A percentile compares a stretch with the other conserved stretches of the same genome.
These are phyloP conservation scores for Acanthamoeba triangularis DNA, from an alignment of 208 protist genomes.

Conservation along the genomic window DNA sequence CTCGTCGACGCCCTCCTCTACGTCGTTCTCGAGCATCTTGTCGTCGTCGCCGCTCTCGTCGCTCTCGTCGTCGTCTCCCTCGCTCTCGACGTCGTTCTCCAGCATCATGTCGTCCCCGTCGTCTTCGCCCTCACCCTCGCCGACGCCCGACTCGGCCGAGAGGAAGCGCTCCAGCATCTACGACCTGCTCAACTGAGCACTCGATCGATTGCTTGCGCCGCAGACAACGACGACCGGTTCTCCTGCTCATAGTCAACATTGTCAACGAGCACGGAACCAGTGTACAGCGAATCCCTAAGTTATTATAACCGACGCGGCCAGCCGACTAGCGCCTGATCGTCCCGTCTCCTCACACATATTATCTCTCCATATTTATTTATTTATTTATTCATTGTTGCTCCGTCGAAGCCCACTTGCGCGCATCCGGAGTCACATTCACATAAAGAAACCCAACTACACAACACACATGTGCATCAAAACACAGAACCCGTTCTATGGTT, in stretches of 20 bases:
- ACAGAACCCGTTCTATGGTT: too few relatives aligned
- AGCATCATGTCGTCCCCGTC: background rate
- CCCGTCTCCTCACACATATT: too few relatives aligned
- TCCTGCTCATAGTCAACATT: background rate
- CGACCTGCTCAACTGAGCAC: constrained; percentile 19
- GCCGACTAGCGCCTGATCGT: too few relatives aligned
- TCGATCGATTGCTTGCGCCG: too few relatives aligned
- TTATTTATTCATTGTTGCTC: too few relatives aligned
- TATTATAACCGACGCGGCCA: background rate
- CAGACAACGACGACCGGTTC: too few relatives aligned
- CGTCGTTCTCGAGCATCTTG: background rate
- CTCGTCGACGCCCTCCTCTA: background rate
- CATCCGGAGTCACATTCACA: too few relatives aligned
- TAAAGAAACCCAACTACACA: too few relatives aligned
- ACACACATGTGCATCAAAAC: too few relatives aligned
- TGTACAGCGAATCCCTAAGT: constrained; percentile 37
- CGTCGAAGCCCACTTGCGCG: too few relatives aligned
- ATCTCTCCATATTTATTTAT: too few relatives aligned
- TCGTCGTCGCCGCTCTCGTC: background rate
- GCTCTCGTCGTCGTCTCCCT: background rate
- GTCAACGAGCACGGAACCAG: background rate
- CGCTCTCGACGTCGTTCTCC: background rate
- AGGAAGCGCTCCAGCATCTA: constrained; percentile 36
- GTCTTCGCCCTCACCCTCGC: background rate
- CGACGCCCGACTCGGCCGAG: background rate